A percentile compares a stretch with the other conserved stretches of the same genome.
Conservation (phyloP, 2,329 filamentous ascomycete species). For the Epichloe festucae region DNA sequence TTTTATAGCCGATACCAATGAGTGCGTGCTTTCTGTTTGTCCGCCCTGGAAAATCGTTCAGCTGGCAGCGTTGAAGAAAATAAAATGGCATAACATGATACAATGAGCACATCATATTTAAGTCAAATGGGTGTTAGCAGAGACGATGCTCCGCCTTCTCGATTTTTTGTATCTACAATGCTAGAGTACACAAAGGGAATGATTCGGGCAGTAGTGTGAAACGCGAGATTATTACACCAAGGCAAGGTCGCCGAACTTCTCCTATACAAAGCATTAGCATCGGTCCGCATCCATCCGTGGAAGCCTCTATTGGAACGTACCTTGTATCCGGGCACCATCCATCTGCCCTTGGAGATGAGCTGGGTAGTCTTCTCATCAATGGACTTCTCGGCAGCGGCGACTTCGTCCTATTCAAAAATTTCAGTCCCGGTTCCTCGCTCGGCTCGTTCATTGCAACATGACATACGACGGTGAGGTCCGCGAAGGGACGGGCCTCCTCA, state of each 20-base stretch:
- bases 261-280: constrained; percentile 48
- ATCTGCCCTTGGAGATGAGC: constrained; percentile 95
- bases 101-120: not conserved
- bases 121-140: constrained; percentile 18
- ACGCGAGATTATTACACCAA: constrained; percentile 56
- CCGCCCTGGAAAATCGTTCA: not conserved
- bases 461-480: constrained; percentile 94
- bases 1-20: too few species aligned
- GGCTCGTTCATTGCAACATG: constrained; percentile 7
- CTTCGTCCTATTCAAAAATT: constrained; percentile 59
- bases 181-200: constrained; percentile 52
- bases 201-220: constrained; percentile 23
- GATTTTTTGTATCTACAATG: constrained; percentile 51
- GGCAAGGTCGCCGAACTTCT: constrained; percentile 97
- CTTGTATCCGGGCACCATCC: constrained; percentile 98
- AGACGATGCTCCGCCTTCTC: constrained; percentile 18
- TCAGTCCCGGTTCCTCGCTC: constrained; percentile 10
- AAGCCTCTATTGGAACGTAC: constrained; percentile 35
- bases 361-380: constrained; percentile 94
- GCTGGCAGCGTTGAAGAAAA: not conserved
- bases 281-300: not conserved
- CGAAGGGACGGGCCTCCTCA: constrained; percentile 86
- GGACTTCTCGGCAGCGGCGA: constrained; percentile 84
- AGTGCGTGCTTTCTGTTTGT: not conserved
- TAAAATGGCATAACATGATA: not conserved